Evolutionary conservation across 1,284 basidiomycete species (phyloP), one percentile per base, ranked within the genome.

Genomic region (Irpex sp.): DNA sequence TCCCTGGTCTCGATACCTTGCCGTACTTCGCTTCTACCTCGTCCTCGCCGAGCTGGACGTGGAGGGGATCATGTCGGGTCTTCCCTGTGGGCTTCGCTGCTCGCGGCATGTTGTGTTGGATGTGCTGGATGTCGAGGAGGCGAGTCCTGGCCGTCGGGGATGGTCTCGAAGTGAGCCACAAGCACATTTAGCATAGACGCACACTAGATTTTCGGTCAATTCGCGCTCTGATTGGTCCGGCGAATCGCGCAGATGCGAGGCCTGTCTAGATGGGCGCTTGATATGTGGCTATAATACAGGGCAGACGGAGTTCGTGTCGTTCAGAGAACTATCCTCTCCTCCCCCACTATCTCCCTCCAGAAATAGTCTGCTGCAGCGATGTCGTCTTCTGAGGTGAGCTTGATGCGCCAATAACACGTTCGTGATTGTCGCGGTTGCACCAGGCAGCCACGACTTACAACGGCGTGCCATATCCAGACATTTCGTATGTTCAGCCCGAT

Each of bases 61-160:
- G 86, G n/a, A 97, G 83, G 21, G 94, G 93, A 70, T 94, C 93
- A 75, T 94, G 94, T 69, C 93, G 81, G 19, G 80, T 73, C 67
- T 88, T 91, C 60, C 77, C 77, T 15, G 77, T 66, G 4, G 80
- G 66, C 72, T 83, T 88, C 65, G 78, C 73, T 5, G 79, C 76
- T 66, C 88, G 83, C 66, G 90, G 90, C 90, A 92, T 92, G 65
- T 59, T 69, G 43, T 51, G 17, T 51, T 19, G 9, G 21, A 17
- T 6, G 11, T 33, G 53, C 11, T 26, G 26, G 7, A 6, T 15
- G 53, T 55, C 9, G 53, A 55, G 53, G 26, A 51, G 49, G n/a
- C n/a, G 49, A 19, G 21, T 17, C 17, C 17, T 26, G 49, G 13
- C n/a, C 21, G 39, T 43, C 58, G 9, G 9, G 26, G 39, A 19